Evolutionary conservation across 768 basidiomycete genomes (phyloP).

Genomic region (Termitomyces sp.): DNA sequence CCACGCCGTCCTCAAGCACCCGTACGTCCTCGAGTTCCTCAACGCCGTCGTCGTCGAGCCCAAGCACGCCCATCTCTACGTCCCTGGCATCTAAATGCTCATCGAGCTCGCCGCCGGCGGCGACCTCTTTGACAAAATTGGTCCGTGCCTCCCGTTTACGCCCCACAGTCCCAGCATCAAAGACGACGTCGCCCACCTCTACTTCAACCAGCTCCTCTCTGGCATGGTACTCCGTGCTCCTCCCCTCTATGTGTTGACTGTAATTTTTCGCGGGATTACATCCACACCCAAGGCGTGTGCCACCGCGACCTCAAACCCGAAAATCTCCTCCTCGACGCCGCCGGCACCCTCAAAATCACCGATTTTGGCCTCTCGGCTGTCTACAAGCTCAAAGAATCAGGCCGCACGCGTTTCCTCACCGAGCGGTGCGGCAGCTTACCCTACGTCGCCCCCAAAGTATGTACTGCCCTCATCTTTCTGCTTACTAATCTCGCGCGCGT

Average conservation of each 20-base stretch:
- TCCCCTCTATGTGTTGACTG: not conserved
- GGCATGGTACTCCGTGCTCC: constrained; percentile 59
- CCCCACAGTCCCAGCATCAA: constrained; percentile 73
- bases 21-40: constrained; percentile 79
- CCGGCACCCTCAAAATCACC: constrained; percentile 85
- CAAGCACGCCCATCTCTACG: constrained; percentile 48
- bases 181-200: constrained; percentile 84
- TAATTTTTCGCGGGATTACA: constrained; percentile 53
- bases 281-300: constrained; percentile 86
- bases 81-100: constrained; percentile 87
- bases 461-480: not conserved
- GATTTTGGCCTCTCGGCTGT: constrained; percentile 95
- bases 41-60: constrained; percentile 71
- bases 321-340: constrained; percentile 81
- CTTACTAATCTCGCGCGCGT: constrained; percentile 25
- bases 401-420: constrained; percentile 74
- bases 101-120: constrained; percentile 91
- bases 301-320: constrained; percentile 98
- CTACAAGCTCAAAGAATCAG: constrained; percentile 76
- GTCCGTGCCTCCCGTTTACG: constrained; percentile 37
- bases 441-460: too few species aligned
- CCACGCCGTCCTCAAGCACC: constrained; percentile 73
- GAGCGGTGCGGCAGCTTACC: too few species aligned
- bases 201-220: constrained; percentile 78
- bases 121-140: constrained; percentile 97